phyloP scores from a whole-genome alignment of 2,329 filamentous ascomycete genomes.

The Pseudopyricularia cyperi region DNA sequence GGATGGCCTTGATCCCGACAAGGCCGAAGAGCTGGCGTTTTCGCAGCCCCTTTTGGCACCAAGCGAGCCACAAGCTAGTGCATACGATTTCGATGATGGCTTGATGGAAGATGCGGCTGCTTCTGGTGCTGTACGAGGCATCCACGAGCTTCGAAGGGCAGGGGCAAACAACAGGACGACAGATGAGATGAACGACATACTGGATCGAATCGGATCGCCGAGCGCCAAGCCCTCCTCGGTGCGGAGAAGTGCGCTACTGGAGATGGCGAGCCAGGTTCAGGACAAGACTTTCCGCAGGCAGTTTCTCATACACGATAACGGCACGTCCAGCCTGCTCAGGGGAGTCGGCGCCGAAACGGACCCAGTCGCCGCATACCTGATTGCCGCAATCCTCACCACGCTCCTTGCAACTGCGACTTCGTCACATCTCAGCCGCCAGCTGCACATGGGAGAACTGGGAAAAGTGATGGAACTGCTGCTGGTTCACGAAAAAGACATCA shows the following conservation, averaged over 20 bases:
- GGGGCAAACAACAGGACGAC: slow-evolving; percentile 54
- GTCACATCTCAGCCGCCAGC: slow-evolving; percentile 42
- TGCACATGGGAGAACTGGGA: slow-evolving; percentile 40
- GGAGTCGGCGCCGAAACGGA: slow-evolving; percentile 48
- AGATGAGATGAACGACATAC: slow-evolving; percentile 51
- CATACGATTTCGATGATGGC: slow-evolving; percentile 27
- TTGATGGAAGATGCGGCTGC: slow-evolving; percentile 25
- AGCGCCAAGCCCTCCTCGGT: slow-evolving; percentile 31
- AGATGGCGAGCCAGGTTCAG: slow-evolving; percentile 45
- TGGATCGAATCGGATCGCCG: slow-evolving; percentile 45
- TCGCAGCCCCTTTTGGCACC: slow-evolving; percentile 13
- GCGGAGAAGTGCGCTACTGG: slow-evolving; percentile 44
- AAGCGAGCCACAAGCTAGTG: slow-evolving; percentile 9
- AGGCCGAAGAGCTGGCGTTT: slow-evolving; percentile 10
- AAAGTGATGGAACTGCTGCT: slow-evolving; percentile 44
- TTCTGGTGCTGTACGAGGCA: slow-evolving; percentile 42
- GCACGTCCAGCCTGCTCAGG: slow-evolving; percentile 55
- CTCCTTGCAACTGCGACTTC: slow-evolving; percentile 49
- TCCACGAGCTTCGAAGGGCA: slow-evolving; percentile 53
- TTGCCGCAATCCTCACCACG: slow-evolving; percentile 49
- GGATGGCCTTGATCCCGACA: slow-evolving; percentile 7
- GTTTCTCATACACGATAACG: slow-evolving; percentile 58
- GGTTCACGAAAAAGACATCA: slow-evolving; percentile 38
- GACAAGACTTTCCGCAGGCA: slow-evolving; percentile 52
- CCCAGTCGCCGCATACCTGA: slow-evolving; percentile 45